Conservation (phyloP, 2,329 filamentous ascomycete genomes). For the Clonostachys rhizophaga region DNA sequence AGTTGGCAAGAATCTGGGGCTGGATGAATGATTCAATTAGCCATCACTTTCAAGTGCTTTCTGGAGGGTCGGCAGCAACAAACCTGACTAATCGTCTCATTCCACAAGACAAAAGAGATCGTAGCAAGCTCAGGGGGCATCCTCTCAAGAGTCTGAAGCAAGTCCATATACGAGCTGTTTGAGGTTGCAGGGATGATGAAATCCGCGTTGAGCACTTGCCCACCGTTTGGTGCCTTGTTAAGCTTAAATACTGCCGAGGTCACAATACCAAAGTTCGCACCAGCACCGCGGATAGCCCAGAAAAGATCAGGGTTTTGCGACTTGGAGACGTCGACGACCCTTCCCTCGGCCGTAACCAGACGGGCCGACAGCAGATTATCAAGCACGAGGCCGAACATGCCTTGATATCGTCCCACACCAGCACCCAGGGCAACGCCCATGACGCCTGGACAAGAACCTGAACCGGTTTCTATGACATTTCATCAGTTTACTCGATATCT, state of each 20-base stretch:
- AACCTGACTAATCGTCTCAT: neutral
- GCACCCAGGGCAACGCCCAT: conserved; percentile 47
- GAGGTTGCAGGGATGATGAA: neutral
- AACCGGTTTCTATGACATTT: conserved; percentile 15
- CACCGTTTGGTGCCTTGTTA: neutral
- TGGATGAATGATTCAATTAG: neutral
- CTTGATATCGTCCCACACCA: conserved; percentile 45
- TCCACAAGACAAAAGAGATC: neutral
- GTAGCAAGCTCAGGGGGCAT: neutral
- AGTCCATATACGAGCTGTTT: neutral
- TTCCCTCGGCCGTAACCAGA: conserved; percentile 43
- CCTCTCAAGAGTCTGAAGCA: neutral
- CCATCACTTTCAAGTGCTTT: neutral
- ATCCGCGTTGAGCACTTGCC: neutral
- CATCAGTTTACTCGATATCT: neutral
- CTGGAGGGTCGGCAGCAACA: neutral
- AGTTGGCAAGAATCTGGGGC: neutral
- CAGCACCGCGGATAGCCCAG: conserved; percentile 40
- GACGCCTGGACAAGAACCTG: conserved; percentile 25
- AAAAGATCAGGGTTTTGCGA: conserved; percentile 31
- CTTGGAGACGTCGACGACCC: conserved; percentile 25
- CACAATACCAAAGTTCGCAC: conserved; percentile 52
- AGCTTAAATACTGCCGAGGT: conserved; percentile 17
- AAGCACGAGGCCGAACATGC: conserved; percentile 39
- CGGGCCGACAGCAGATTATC: conserved; percentile 44